These are phyloP conservation scores for Magnolia officinalis DNA, from an alignment of 164 flowering plant species.

Conservation along the genomic window DNA sequence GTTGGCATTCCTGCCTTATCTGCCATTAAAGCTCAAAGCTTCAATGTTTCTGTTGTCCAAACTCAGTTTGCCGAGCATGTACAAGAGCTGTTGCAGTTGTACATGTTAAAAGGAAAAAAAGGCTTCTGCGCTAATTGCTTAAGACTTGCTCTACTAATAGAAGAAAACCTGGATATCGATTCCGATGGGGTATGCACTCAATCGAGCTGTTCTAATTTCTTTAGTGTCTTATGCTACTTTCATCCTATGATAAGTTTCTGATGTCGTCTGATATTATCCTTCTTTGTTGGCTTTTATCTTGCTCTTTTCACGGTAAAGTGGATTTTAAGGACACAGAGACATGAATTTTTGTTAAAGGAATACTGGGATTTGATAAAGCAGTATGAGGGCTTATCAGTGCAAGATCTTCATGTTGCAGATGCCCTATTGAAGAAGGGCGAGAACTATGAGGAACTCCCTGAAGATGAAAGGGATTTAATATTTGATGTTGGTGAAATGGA, in stretches of 20 bases:
- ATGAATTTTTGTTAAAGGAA: slow-evolving; percentile 53
- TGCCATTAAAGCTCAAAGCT: too few species aligned
- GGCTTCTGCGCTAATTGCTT: slow-evolving; percentile 69
- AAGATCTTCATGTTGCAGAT: too few species aligned
- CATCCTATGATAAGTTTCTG: too few species aligned
- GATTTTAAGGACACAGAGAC: slow-evolving; percentile 59
- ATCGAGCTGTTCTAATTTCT: neutral
- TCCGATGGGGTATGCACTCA: slow-evolving; percentile 61
- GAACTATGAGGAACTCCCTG: too few species aligned
- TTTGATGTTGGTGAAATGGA: slow-evolving; percentile 33
- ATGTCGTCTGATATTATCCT: neutral
- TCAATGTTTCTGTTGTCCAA: too few species aligned
- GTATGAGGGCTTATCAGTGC: too few species aligned
- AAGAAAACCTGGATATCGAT: slow-evolving; percentile 48
- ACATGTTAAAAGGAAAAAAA: slow-evolving; percentile 20
- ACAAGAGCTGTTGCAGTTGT: too few species aligned
- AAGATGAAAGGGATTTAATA: neutral
- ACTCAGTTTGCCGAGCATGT: too few species aligned
- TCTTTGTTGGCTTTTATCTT: neutral
- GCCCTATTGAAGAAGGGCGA: too few species aligned
- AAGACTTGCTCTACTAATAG: slow-evolving; percentile 48
- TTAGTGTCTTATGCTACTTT: neutral
- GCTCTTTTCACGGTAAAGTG: slow-evolving; percentile 40
- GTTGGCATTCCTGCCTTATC: too few species aligned
- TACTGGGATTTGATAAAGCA: slow-evolving; percentile 4